A percentile compares a stretch with the other conserved stretches of the same genome.
Evolutionary conservation across 164 flowering plant genomes (phyloP).

Genomic region (Aristolochia californica): DNA sequence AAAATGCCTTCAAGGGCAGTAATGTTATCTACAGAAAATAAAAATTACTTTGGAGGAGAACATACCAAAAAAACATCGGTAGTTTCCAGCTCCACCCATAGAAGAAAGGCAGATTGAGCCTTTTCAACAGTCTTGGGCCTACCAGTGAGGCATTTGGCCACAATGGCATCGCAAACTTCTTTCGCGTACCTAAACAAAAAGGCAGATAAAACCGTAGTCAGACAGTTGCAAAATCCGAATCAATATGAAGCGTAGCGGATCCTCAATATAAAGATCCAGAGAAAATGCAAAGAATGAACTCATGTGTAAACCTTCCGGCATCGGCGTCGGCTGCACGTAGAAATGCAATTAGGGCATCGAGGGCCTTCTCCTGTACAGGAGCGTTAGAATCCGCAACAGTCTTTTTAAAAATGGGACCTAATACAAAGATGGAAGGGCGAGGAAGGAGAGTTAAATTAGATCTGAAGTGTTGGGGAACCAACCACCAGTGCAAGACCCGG

Average conservation of each 20-base stretch:
- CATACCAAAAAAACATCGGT: constrained; percentile 79
- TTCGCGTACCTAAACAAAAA: constrained; percentile 50
- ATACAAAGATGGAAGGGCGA: constrained; percentile 6
- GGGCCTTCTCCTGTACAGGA: constrained; percentile 96
- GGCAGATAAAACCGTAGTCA: not conserved
- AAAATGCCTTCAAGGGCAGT: not conserved
- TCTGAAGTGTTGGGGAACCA: not conserved
- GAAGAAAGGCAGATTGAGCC: constrained; percentile 71
- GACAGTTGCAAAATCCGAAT: not conserved
- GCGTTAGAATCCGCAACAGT: constrained; percentile 93
- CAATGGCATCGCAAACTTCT: constrained; percentile 87
- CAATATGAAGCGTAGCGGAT: not conserved
- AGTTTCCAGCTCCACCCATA: constrained; percentile 96
- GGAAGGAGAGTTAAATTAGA: not conserved
- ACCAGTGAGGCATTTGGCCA: constrained; percentile 85
- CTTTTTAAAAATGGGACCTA: constrained; percentile 70
- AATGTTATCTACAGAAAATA: not conserved
- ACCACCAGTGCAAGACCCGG: too few species aligned
- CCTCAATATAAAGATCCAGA: not conserved
- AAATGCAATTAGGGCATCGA: constrained; percentile 83
- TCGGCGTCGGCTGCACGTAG: constrained; percentile 88
- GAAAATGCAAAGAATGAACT: not conserved
- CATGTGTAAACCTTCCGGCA: constrained; percentile 56
- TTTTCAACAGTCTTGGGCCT: constrained; percentile 98
- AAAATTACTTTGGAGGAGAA: not conserved